Conservation (phyloP, 306 rosid genomes). For the Geum urbanum region DNA sequence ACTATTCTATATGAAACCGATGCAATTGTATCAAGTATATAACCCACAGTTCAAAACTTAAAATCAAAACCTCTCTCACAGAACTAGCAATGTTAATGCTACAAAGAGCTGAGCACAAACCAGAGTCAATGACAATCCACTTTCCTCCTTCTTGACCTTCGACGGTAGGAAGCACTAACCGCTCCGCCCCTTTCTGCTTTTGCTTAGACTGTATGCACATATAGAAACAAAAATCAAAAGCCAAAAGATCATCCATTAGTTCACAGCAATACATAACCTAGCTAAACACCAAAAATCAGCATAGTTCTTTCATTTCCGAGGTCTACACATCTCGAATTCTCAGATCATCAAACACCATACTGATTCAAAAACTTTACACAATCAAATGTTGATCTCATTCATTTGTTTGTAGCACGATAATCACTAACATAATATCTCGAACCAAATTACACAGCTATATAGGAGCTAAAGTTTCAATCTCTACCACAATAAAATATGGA, state of each 20-base stretch:
- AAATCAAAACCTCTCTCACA: neutral
- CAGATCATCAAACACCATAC: too few species aligned
- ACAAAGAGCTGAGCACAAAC: conserved; percentile 36
- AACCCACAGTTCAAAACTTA: neutral
- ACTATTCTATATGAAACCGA: neutral
- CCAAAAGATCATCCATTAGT: neutral
- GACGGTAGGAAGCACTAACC: conserved; percentile 71
- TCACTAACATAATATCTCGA: too few species aligned
- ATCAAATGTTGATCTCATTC: too few species aligned
- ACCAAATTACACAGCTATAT: too few species aligned
- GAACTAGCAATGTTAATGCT: neutral
- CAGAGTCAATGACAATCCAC: conserved; percentile 93
- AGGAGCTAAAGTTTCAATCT: too few species aligned
- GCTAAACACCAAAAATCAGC: conserved; percentile 3
- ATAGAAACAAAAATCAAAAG: neutral
- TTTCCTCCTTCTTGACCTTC: conserved; percentile 84
- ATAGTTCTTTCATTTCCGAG: too few species aligned
- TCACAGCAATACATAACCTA: neutral
- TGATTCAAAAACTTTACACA: too few species aligned
- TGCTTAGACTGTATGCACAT: conserved; percentile 63
- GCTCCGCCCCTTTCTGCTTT: conserved; percentile 70
- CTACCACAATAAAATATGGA: too few species aligned
- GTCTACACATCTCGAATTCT: too few species aligned
- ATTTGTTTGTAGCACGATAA: too few species aligned
- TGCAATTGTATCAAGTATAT: neutral